These are phyloP conservation scores for Chrysosporium keratinophilum DNA, from an alignment of 2,329 filamentous ascomycete genomes.

Conservation along the genomic window DNA sequence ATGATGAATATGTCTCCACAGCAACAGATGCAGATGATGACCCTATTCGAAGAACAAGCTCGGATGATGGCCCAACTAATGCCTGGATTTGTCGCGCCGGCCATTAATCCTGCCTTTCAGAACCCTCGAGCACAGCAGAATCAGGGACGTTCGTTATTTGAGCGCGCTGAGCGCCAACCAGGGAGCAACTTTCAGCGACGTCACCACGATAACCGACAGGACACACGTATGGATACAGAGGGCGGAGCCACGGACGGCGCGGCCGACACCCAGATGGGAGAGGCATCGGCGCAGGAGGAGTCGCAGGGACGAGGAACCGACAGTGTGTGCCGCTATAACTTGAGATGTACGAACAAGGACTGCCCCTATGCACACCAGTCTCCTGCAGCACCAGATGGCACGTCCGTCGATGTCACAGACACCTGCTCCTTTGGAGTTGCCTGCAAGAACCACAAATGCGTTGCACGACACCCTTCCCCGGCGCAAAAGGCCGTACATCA, in stretches of 20 bases:
- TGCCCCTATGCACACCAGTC: conserved; percentile 94
- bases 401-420: conserved; percentile 67
- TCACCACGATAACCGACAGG: conserved; percentile 7
- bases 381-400: conserved; percentile 70
- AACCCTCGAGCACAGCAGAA: conserved; percentile 33
- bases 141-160: conserved; percentile 56
- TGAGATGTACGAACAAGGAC: conserved; percentile 75
- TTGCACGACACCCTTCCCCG: conserved; percentile 82
- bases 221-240: conserved; percentile 21
- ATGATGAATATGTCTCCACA: conserved; percentile 51
- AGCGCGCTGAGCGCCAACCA: conserved; percentile 50
- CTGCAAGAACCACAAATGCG: conserved; percentile 94
- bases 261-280: conserved; percentile 25
- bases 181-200: conserved; percentile 14
- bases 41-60: conserved; percentile 75
- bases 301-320: conserved; percentile 49
- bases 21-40: conserved; percentile 63
- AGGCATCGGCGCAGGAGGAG: conserved; percentile 26
- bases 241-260: conserved; percentile 32
- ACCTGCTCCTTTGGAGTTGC: conserved; percentile 75
- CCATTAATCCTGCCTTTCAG: conserved; percentile 46
- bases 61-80: conserved; percentile 70
- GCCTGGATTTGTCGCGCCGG: conserved; percentile 44
- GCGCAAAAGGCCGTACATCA: conserved; percentile 69
- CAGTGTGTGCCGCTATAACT: conserved; percentile 78